Evolutionary conservation across 768 basidiomycete genomes (phyloP).

Genomic region (Baorangia bicolor): DNA sequence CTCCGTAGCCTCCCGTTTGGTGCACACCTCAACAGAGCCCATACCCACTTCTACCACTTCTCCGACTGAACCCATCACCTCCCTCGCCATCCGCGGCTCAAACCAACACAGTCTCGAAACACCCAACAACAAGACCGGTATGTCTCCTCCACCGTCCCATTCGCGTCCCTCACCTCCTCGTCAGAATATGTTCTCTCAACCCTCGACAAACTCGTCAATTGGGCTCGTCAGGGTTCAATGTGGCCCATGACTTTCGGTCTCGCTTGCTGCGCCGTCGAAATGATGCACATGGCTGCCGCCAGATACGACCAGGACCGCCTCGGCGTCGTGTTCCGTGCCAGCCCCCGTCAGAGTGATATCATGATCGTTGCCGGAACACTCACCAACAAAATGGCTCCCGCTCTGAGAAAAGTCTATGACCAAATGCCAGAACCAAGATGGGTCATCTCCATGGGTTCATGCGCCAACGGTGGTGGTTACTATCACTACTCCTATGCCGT

Average conservation of each 20-base stretch:
- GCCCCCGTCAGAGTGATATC: constrained; percentile 94
- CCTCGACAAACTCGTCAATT: constrained; percentile 94
- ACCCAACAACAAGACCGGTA: constrained; percentile 88
- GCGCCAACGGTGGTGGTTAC: constrained; percentile 97
- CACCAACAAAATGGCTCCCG: constrained; percentile 99
- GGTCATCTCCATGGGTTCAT: constrained; percentile 99
- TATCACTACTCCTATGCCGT: constrained; percentile 99
- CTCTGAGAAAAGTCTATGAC: constrained; percentile 93
- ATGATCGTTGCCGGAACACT: constrained; percentile 99
- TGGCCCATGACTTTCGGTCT: constrained; percentile 99
- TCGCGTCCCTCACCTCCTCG: background rate
- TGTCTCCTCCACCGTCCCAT: constrained; percentile 17
- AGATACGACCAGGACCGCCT: constrained; percentile 98
- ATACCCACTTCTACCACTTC: constrained; percentile 45
- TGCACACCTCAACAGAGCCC: constrained; percentile 53
- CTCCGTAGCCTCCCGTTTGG: constrained; percentile 46
- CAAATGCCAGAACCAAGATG: constrained; percentile 99
- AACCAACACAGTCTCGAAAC: constrained; percentile 86
- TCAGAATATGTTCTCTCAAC: constrained; percentile 96
- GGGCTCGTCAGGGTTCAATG: constrained; percentile 97
- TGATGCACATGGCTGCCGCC: constrained; percentile 99
- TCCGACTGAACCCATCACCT: constrained; percentile 57
- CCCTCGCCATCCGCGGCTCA: constrained; percentile 72
- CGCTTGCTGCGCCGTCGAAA: constrained; percentile 98
- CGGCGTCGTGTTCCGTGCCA: constrained; percentile 98